Base-by-base conservation (phyloP, 768 basidiomycete genomes). In the Gloeophyllum trabeum region DNA sequence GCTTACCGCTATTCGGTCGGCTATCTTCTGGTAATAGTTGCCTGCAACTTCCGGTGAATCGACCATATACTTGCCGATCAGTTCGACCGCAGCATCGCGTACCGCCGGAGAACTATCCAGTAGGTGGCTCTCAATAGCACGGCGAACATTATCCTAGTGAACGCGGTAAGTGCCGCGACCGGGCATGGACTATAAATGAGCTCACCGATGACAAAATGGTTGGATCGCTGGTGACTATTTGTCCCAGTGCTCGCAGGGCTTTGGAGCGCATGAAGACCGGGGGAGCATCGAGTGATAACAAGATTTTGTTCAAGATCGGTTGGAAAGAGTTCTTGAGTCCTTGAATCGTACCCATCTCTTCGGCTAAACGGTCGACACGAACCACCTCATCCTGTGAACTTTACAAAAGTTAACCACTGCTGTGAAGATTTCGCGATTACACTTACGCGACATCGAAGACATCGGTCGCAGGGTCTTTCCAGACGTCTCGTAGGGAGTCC, bases 1-100 rank as follows among this genome's bases (percentile, higher is more conserved):
- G 63, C 77, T 57, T 61, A 96, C 93, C 28, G 87, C 84, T 49
- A 96, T 89, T 4, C 96, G 82, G 46, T 90, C 86, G 2, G 86
- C 79, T 41, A 99, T 87, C 57, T 79, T 80, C 37, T 73, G 69
- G 53, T 93, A 94, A 62, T 98, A 98, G 51, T 92, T 79, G 3
- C 75, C 75, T 0, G 87, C 89, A n/a, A 98, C 79, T 43, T 81
- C 79, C 0, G 90, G 88, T 0, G 82, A 80, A 46, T 90, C 83
- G 25, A 92, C 76, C 68, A 98, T 81, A 53, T 98, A 94, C 63
- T 91, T 94, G n/a, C 96, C 96, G 44, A 98, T 88, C 44, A 99
- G 65, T 54, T 98, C 96, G 12, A 99, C 88, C 4, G 94, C 92
- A 4, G 92, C 91, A 56, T 99, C 96, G 7, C 96, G 85, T 5